Percentiles rank a stretch among this genome's conserved stretches.
phyloP scores from a whole-genome alignment of 1,139 yeast genomes.

The Sugiyamaella novakii region DNA sequence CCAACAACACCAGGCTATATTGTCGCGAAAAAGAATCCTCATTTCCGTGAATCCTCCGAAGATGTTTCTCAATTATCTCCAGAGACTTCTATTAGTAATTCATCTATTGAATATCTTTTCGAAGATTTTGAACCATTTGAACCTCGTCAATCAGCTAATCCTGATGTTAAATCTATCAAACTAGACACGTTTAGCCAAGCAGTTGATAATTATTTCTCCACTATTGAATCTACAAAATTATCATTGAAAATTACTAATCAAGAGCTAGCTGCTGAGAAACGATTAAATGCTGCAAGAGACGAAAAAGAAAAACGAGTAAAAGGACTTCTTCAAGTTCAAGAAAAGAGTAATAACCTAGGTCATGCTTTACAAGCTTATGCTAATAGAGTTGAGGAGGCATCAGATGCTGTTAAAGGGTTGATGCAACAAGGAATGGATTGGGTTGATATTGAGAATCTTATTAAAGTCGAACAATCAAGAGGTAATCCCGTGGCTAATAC shows the following conservation, averaged over 20 bases:
- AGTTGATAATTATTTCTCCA: conserved; percentile 80
- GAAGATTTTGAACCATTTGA: conserved; percentile 87
- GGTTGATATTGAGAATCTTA: conserved; percentile 80
- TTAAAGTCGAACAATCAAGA: conserved; percentile 67
- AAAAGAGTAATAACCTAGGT: conserved; percentile 66
- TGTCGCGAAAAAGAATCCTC: conserved; percentile 61
- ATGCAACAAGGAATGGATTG: conserved; percentile 92
- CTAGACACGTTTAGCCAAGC: conserved; percentile 71
- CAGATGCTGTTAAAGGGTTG: conserved; percentile 62
- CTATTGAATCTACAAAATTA: conserved; percentile 78
- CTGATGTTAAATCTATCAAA: conserved; percentile 25
- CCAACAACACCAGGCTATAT: conserved; percentile 60
- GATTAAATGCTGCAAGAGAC: conserved; percentile 70
- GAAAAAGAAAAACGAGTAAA: conserved; percentile 76
- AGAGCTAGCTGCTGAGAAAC: conserved; percentile 69
- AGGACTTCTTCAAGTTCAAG: conserved; percentile 65
- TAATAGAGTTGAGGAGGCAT: conserved; percentile 71
- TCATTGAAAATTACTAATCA: conserved; percentile 74
- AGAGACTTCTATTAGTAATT: conserved; percentile 37
- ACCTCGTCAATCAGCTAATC: conserved; percentile 49
- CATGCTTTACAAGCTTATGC: conserved; percentile 71
- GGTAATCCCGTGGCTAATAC: conserved; percentile 64
- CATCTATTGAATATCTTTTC: conserved; percentile 53
- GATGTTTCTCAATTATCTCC: conserved; percentile 31
- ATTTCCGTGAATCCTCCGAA: conserved; percentile 46